Conservation (phyloP, 2,329 filamentous ascomycete genomes). For the Exophiala aquamarina region DNA sequence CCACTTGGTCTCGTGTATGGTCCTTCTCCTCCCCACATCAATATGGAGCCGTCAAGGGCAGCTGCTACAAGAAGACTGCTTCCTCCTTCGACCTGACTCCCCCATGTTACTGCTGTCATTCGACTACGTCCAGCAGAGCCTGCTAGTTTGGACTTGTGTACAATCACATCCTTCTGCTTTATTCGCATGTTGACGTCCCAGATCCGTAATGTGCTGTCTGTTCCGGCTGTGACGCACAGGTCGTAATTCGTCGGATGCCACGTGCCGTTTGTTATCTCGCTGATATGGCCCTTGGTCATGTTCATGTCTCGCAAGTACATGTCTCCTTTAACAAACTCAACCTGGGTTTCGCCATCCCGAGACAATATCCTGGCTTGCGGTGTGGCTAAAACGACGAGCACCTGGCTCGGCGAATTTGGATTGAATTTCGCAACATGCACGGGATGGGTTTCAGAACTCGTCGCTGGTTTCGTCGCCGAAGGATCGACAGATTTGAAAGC, state of each 20-base stretch:
- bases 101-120: slow-evolving; percentile 93
- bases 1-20: slow-evolving; percentile 79
- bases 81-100: slow-evolving; percentile 70
- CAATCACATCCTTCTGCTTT: slow-evolving; percentile 87
- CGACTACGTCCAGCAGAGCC: slow-evolving; percentile 86
- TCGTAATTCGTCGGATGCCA: slow-evolving; percentile 90
- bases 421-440: slow-evolving; percentile 88
- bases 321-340: slow-evolving; percentile 93
- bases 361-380: slow-evolving; percentile 87
- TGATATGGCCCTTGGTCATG: slow-evolving; percentile 95
- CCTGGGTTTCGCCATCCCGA: slow-evolving; percentile 80
- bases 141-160: slow-evolving; percentile 89
- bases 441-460: slow-evolving; percentile 78
- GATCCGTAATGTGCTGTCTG: slow-evolving; percentile 91
- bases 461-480: slow-evolving; percentile 69
- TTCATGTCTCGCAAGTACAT: slow-evolving; percentile 98
- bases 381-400: slow-evolving; percentile 85
- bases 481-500: slow-evolving; percentile 93
- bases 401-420: slow-evolving; percentile 71
- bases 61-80: slow-evolving; percentile 77
- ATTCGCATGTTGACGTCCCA: slow-evolving; percentile 95
- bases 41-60: slow-evolving; percentile 82
- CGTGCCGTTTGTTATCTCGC: slow-evolving; percentile 81
- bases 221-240: slow-evolving; percentile 83
- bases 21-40: slow-evolving; percentile 89